Evolutionary conservation across 345 rosid species (phyloP).

Genomic region (Euphorbia tirucalli): DNA sequence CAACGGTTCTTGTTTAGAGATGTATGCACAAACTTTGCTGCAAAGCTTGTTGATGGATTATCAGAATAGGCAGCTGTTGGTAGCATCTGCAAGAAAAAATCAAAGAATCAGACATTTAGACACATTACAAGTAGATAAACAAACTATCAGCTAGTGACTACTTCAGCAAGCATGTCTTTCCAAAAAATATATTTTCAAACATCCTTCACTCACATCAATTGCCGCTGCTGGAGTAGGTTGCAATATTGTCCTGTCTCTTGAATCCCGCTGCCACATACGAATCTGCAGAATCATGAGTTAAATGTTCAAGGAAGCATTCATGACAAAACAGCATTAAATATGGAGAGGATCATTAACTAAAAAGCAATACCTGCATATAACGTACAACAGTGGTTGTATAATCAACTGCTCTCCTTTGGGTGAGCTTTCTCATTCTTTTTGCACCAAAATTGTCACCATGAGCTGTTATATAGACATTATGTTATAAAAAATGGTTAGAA

Average conservation of each 20-base stretch:
- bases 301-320: not conserved
- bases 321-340: not conserved
- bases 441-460: constrained; percentile 72
- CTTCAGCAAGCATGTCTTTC: constrained; percentile 2
- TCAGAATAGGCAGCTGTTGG: constrained; percentile 87
- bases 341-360: not conserved
- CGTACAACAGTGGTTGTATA: constrained; percentile 92
- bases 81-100: constrained; percentile 55
- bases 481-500: not conserved
- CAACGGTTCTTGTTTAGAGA: constrained; percentile 93
- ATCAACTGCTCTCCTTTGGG: constrained; percentile 95
- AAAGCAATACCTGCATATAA: constrained; percentile 62
- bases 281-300: constrained; percentile 40
- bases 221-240: constrained; percentile 94
- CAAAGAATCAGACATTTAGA: constrained; percentile 14
- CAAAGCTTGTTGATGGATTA: constrained; percentile 93
- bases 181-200: constrained; percentile 14
- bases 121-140: constrained; percentile 12
- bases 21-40: constrained; percentile 93
- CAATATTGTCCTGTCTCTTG: constrained; percentile 69
- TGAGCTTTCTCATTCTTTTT: constrained; percentile 88
- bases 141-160: not conserved
- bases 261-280: constrained; percentile 83
- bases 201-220: constrained; percentile 60
- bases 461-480: constrained; percentile 51